Percentiles rank a stretch among this genome's conserved stretches.
phyloP scores from a whole-genome alignment of 441 rosid genomes.

The Capsella rubella region DNA sequence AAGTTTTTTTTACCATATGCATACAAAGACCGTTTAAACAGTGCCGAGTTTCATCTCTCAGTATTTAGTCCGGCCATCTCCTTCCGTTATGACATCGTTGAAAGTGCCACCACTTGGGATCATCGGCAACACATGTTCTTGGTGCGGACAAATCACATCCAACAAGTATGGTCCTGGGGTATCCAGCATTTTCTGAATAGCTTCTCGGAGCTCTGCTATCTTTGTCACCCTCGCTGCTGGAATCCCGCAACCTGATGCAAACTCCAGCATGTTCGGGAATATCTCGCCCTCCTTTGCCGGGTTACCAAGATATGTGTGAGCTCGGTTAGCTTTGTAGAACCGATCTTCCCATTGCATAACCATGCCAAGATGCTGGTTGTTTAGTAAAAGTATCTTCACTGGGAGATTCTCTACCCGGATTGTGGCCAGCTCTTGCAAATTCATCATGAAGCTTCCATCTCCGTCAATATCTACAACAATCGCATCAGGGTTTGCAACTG shows the following conservation, averaged over 20 bases:
- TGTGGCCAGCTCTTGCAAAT: constrained; percentile 92
- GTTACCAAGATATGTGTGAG: constrained; percentile 85
- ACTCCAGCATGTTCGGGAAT: constrained; percentile 81
- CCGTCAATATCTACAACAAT: constrained; percentile 92
- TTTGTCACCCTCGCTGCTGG: constrained; percentile 85
- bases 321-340: constrained; percentile 92
- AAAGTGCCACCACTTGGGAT: constrained; percentile 93
- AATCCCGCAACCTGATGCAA: constrained; percentile 87
- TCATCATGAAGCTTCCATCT: constrained; percentile 96
- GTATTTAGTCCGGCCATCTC: constrained; percentile 78
- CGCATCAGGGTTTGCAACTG: constrained; percentile 86
- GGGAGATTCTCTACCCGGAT: constrained; percentile 87
- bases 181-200: constrained; percentile 83
- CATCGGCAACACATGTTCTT: constrained; percentile 97
- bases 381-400: constrained; percentile 73
- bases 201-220: constrained; percentile 69
- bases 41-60: constrained; percentile 35
- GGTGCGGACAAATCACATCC: constrained; percentile 93
- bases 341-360: constrained; percentile 97
- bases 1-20: constrained; percentile 29
- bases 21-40: constrained; percentile 22
- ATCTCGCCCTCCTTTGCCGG: constrained; percentile 76
- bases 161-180: constrained; percentile 90
- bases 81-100: constrained; percentile 81
- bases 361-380: constrained; percentile 98